Evolutionary conservation across 176 grass and related monocot species (phyloP), one percentile per base, ranked within the genome.

Genomic region (Zea luxurians): DNA sequence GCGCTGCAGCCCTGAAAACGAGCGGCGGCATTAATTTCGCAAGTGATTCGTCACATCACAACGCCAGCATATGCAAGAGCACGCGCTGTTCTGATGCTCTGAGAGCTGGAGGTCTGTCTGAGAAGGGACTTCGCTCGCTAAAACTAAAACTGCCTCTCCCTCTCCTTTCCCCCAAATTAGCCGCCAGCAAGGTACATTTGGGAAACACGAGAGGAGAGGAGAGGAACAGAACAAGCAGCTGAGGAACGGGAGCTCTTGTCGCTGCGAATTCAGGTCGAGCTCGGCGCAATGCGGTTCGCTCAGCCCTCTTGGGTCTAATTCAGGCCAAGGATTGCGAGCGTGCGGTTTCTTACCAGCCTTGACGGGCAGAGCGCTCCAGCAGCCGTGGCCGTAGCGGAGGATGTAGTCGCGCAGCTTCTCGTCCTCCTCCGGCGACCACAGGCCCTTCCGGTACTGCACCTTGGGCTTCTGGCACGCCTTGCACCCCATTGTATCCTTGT

Each of bases 361-460:
- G 52, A 50, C 54, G 73, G 95, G 89, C 60, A 94, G 75, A 47
- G 87, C 58, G 80, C 91, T 98, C 95, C 95, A 98, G 83, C 89
- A 90, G 49, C 88, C 86, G 76, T 92, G 87, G 87, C 95, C 91
- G 77, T 87, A 73, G 80, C 83, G 83, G 64, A 98, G 11, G 86
- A 98, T 92, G 92, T 66, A 92, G 60, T 98, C 85, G 36, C 75
- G 82, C 48, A 98, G 89, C 52, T 84, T 89, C 68, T 92, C 85
- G 84, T 98, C 91, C 85, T 98, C 95, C 62, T 92, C 87, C 10
- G 95, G 95, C 70, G 95, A 98, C 95, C 95, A 98, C 68, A 98
- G 88, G 16, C 95, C 95, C 84, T 92, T 98, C 6, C 89, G 83
- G 73, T 83, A 85, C 27, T 75, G 85, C 53, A 66, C 78, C 88